phyloP scores from a whole-genome alignment of 2,329 filamentous ascomycete genomes.

The Aspergillus sergii region DNA sequence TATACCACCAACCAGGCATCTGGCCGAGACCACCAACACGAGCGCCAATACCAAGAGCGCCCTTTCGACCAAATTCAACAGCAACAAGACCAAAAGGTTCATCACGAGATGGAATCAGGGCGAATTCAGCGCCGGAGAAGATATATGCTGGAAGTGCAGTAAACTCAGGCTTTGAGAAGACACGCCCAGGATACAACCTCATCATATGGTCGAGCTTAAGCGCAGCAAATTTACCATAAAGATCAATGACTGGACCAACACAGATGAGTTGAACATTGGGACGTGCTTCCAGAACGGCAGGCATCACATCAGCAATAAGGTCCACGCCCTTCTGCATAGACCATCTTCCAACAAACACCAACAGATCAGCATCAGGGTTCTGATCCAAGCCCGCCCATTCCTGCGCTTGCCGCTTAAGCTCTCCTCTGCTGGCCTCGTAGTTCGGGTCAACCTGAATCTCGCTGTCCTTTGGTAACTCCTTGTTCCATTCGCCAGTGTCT shows the following conservation, averaged over 20 bases:
- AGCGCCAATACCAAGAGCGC: slow-evolving; percentile 67
- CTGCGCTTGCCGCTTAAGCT: slow-evolving; percentile 63
- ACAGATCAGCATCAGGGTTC: slow-evolving; percentile 63
- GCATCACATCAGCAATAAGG: slow-evolving; percentile 69
- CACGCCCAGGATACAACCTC: slow-evolving; percentile 65
- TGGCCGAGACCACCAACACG: slow-evolving; percentile 69
- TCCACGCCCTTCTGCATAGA: slow-evolving; percentile 71
- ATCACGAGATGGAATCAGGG: slow-evolving; percentile 68
- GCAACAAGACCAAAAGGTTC: slow-evolving; percentile 71
- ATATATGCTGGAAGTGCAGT: slow-evolving; percentile 68
- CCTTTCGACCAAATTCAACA: slow-evolving; percentile 70
- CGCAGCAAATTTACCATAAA: slow-evolving; percentile 69
- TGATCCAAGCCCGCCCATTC: slow-evolving; percentile 68
- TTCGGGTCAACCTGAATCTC: slow-evolving; percentile 57
- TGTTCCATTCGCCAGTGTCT: slow-evolving; percentile 64
- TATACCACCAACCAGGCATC: slow-evolving; percentile 74
- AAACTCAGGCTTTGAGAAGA: slow-evolving; percentile 70
- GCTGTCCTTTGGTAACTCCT: slow-evolving; percentile 52
- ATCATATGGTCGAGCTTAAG: slow-evolving; percentile 66
- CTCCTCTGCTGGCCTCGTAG: slow-evolving; percentile 57
- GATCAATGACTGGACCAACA: slow-evolving; percentile 67
- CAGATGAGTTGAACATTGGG: slow-evolving; percentile 64
- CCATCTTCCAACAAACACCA: slow-evolving; percentile 71
- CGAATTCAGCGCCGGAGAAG: slow-evolving; percentile 69
- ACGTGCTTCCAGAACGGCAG: slow-evolving; percentile 62